Evolutionary conservation across 352 stramenopile genomes (phyloP).

Genomic region (Phytophthora cryptogea): DNA sequence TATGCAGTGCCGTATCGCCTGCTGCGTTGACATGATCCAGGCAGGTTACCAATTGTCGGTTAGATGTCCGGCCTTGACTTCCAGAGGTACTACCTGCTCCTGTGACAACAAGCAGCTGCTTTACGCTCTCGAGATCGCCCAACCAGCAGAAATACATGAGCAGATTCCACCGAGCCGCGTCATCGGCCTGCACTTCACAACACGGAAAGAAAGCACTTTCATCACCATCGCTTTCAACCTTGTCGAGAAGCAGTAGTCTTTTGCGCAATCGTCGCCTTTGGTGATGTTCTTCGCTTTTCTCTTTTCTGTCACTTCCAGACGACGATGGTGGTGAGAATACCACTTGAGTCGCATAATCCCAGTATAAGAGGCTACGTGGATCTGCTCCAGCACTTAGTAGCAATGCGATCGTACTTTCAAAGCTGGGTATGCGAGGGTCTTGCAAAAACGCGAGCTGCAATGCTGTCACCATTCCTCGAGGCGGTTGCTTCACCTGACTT

Average conservation of each 20-base stretch:
- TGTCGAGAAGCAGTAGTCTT: slow-evolving; percentile 35
- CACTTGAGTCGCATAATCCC: slow-evolving; percentile 59
- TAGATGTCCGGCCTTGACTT: slow-evolving; percentile 24
- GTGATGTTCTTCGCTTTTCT: slow-evolving; percentile 31
- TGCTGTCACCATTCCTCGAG: slow-evolving; percentile 36
- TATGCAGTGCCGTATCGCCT: slow-evolving; percentile 71
- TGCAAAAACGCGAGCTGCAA: slow-evolving; percentile 61
- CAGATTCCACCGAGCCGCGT: slow-evolving; percentile 59
- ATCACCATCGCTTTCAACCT: slow-evolving; percentile 31
- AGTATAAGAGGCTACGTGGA: slow-evolving; percentile 51
- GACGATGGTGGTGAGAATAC: slow-evolving; percentile 35
- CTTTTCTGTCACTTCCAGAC: slow-evolving; percentile 13
- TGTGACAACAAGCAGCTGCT: slow-evolving; percentile 33
- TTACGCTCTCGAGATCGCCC: slow-evolving; percentile 49
- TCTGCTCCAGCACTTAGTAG: slow-evolving; percentile 53
- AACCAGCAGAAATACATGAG: slow-evolving; percentile 70
- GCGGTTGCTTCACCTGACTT: slow-evolving; percentile 24
- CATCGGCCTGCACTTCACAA: slow-evolving; percentile 39
- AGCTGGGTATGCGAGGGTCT: slow-evolving; percentile 31
- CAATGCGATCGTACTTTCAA: slow-evolving; percentile 41
- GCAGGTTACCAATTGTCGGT: slow-evolving; percentile 44
- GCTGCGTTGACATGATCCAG: slow-evolving; percentile 63
- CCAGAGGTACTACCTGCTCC: slow-evolving; percentile 17
- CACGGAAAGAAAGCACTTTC: slow-evolving; percentile 30
- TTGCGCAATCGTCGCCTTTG: slow-evolving; percentile 31